These are phyloP conservation scores for Lactifluus echinatus DNA, from an alignment of 768 basidiomycete species.

Conservation along the genomic window DNA sequence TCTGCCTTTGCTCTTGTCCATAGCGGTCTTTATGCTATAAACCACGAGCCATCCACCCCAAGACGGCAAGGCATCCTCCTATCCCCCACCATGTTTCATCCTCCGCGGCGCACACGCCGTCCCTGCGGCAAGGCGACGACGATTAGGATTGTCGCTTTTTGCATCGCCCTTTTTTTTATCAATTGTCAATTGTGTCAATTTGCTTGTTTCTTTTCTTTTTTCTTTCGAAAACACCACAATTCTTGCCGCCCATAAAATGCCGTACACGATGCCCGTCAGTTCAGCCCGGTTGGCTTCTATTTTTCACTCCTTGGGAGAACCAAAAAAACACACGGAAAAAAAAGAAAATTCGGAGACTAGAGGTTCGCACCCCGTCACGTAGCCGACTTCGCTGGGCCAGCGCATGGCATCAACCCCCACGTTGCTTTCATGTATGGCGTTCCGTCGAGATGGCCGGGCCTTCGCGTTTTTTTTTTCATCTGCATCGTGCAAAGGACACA, in stretches of 20 bases:
- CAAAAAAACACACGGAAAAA: too few relatives aligned
- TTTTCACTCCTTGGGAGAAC: too few relatives aligned
- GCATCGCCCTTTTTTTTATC: too few relatives aligned
- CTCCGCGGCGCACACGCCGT: background rate
- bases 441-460: background rate
- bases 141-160: background rate
- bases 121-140: background rate
- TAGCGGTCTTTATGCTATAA: constrained; percentile 1
- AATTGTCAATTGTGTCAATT: too few relatives aligned
- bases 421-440: background rate
- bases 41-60: background rate
- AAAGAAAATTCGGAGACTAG: too few relatives aligned
- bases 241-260: too few relatives aligned
- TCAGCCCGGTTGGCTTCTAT: background rate
- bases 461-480: background rate
- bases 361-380: background rate
- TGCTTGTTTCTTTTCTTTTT: too few relatives aligned
- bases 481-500: background rate
- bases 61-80: background rate
- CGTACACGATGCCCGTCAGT: too few relatives aligned
- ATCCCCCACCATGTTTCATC: background rate
- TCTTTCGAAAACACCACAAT: too few relatives aligned
- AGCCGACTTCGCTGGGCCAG: constrained; percentile 8
- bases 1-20: constrained; percentile 2
- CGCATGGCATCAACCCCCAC: background rate